Conservation (phyloP, 495 filamentous ascomycete species). For the Aspergillus bertholletiae region DNA sequence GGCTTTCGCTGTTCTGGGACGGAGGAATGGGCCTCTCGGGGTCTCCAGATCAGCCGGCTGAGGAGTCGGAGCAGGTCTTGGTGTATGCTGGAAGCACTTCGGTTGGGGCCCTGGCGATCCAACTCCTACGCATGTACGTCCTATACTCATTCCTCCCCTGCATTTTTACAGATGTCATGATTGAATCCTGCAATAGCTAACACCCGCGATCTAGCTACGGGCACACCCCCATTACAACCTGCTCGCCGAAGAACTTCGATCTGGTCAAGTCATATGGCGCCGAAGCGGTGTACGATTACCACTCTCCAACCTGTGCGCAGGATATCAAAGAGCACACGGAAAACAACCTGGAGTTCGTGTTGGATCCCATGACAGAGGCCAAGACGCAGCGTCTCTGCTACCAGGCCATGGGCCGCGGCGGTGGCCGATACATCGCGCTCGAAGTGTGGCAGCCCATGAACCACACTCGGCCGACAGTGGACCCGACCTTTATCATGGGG, state of each 20-base stretch:
- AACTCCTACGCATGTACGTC: too few relatives aligned
- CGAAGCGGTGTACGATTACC: conserved; percentile 53
- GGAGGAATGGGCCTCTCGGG: too few relatives aligned
- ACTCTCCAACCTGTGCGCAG: conserved; percentile 31
- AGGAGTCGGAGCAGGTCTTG: conserved; percentile 22
- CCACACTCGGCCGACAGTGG: conserved; percentile 18
- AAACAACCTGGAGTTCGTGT: conserved; percentile 30
- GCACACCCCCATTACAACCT: conserved; percentile 47
- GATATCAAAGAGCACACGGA: conserved; percentile 39
- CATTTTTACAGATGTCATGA: too few relatives aligned
- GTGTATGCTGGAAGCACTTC: conserved; percentile 46
- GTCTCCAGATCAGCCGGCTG: neutral
- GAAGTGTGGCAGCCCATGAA: conserved; percentile 30
- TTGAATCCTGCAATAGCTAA: too few relatives aligned
- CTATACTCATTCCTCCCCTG: too few relatives aligned
- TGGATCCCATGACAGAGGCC: conserved; percentile 39
- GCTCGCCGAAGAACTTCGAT: conserved; percentile 53
- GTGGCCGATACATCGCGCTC: conserved; percentile 38
- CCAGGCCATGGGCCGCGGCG: conserved; percentile 34
- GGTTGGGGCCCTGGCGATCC: conserved; percentile 41
- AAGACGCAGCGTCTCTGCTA: conserved; percentile 38
- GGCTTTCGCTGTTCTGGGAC: neutral
- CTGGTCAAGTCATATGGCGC: conserved; percentile 51
- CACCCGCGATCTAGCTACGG: conserved; percentile 43
- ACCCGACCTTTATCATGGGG: conserved; percentile 26